These are phyloP conservation scores for Globisporangium radiosum DNA, from an alignment of 352 stramenopile species.

Conservation along the genomic window DNA sequence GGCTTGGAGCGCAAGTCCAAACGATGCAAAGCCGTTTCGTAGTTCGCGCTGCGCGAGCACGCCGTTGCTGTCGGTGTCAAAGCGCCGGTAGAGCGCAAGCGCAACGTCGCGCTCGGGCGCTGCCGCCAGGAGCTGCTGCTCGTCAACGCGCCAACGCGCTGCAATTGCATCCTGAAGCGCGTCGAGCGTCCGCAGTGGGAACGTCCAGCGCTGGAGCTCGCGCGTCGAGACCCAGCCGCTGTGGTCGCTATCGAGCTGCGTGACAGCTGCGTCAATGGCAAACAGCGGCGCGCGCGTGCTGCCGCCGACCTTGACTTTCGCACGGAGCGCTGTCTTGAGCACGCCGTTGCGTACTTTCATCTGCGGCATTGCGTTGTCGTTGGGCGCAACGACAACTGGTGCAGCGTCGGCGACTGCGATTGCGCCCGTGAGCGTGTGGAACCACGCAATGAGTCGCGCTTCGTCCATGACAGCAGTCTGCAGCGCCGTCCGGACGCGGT, in stretches of 20 bases:
- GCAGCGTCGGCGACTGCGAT: not conserved
- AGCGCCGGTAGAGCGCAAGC: constrained; percentile 30
- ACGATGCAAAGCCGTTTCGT: constrained; percentile 32
- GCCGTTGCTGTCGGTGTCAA: constrained; percentile 57
- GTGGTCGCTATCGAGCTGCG: constrained; percentile 41
- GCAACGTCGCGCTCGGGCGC: constrained; percentile 14
- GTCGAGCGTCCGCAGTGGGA: constrained; percentile 53
- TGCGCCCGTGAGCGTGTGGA: constrained; percentile 31
- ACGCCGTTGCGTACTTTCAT: constrained; percentile 49
- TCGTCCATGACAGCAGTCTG: constrained; percentile 11
- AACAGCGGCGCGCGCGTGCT: constrained; percentile 8
- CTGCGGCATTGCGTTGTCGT: constrained; percentile 1
- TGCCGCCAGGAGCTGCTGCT: not conserved
- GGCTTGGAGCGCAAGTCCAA: constrained; percentile 29
- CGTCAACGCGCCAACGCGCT: constrained; percentile 22
- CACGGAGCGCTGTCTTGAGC: constrained; percentile 46
- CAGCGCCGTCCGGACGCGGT: constrained; percentile 20
- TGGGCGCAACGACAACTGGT: not conserved
- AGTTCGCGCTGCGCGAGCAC: constrained; percentile 51
- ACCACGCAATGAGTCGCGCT: constrained; percentile 32
- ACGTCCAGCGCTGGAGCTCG: constrained; percentile 45
- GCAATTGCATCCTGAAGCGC: constrained; percentile 40
- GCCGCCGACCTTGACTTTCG: constrained; percentile 10
- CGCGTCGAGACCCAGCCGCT: constrained; percentile 66
- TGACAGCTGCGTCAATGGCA: constrained; percentile 29